phyloP scores from a whole-genome alignment of 192 early-diverging fungal species.

The Coemansia sp. region DNA sequence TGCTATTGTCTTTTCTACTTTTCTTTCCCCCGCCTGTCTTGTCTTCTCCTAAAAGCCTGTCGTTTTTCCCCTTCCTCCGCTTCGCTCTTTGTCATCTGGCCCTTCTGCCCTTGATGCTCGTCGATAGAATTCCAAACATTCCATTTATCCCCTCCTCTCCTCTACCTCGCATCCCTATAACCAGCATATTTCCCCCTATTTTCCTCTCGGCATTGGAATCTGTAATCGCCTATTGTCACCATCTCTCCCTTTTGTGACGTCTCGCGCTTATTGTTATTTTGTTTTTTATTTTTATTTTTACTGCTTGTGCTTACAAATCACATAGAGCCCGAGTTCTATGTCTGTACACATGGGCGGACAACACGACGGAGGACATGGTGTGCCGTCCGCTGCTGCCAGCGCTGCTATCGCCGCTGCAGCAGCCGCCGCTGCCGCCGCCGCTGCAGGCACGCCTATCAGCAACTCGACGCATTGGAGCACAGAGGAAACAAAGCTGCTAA shows the following conservation, averaged over 20 bases:
- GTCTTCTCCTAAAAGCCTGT: not conserved
- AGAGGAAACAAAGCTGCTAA: slow-evolving; percentile 49
- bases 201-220: not conserved
- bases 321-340: slow-evolving; percentile 14
- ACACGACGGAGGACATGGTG: slow-evolving; percentile 10
- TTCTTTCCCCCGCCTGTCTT: not conserved
- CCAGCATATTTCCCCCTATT: not conserved
- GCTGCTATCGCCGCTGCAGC: slow-evolving; percentile 35
- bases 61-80: not conserved
- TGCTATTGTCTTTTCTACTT: not conserved
- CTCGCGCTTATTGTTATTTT: not conserved
- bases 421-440: slow-evolving; percentile 24
- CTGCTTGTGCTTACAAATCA: not conserved
- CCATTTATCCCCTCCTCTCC: not conserved
- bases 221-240: not conserved
- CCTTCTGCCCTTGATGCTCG: not conserved
- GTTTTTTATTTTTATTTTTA: not conserved
- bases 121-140: slow-evolving; percentile 8
- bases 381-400: slow-evolving; percentile 26
- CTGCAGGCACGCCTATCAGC: slow-evolving; percentile 16
- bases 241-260: not conserved
- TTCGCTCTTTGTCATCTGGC: not conserved
- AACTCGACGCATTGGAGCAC: slow-evolving; percentile 60
- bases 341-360: slow-evolving; percentile 23
- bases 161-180: not conserved